phyloP scores from a whole-genome alignment of 2,329 filamentous ascomycete genomes.

The Tolypocladium ophioglossoides region DNA sequence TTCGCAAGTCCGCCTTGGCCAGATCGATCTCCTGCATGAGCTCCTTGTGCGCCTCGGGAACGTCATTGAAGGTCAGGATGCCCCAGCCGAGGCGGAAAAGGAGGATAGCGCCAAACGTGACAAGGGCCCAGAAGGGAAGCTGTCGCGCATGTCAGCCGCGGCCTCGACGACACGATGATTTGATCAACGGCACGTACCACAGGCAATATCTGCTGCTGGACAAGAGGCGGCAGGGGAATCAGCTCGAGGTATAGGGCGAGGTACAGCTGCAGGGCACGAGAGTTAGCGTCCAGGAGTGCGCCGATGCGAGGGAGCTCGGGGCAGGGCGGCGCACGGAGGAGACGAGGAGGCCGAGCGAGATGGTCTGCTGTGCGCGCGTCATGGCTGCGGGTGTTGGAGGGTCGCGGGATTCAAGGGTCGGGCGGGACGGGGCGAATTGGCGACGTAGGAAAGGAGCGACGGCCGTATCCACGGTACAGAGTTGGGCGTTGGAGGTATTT shows the following conservation, averaged over 20 bases:
- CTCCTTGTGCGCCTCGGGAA: conserved; percentile 81
- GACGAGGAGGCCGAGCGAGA: conserved; percentile 77
- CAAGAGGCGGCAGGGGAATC: conserved; percentile 63
- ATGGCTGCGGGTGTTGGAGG: conserved; percentile 39
- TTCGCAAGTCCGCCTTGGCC: conserved; percentile 63
- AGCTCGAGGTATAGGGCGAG: conserved; percentile 76
- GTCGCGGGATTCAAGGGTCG: not conserved
- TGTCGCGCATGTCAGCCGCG: conserved; percentile 23
- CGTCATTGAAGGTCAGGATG: conserved; percentile 93
- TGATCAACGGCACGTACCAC: conserved; percentile 45
- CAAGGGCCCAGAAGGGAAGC: conserved; percentile 88
- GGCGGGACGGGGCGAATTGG: not conserved
- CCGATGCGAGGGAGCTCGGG: not conserved
- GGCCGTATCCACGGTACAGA: conserved; percentile 4
- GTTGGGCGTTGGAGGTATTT: not conserved
- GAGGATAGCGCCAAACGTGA: conserved; percentile 85
- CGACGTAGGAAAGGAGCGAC: conserved; percentile 5
- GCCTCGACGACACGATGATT: rapidly evolving
- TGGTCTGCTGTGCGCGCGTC: conserved; percentile 89
- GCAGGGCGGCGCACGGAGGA: conserved; percentile 57
- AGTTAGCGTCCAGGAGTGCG: not conserved
- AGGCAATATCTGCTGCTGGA: conserved; percentile 81
- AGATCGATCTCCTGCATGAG: conserved; percentile 74
- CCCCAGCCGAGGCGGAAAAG: conserved; percentile 87
- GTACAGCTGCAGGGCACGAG: conserved; percentile 61